Percentiles rank a stretch among this genome's conserved stretches.
These are phyloP conservation scores for Ajuga reptans DNA, from an alignment of 305 asterid genomes.

Conservation along the genomic window DNA sequence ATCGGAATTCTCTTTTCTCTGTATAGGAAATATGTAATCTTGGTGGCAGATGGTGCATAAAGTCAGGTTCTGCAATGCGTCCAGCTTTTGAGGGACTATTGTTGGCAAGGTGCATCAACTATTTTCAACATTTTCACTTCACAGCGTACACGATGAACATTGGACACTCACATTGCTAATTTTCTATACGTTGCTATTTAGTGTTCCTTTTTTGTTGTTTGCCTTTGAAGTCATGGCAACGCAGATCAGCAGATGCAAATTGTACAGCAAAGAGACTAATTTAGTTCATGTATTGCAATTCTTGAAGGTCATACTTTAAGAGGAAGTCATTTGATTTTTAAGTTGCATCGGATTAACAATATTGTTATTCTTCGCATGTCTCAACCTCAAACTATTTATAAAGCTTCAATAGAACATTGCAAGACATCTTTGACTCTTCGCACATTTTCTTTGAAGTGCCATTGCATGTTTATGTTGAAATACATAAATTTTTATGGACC, in stretches of 20 bases:
- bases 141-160: constrained; percentile 4
- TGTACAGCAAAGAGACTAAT: background rate
- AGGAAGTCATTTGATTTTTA: constrained; percentile 1
- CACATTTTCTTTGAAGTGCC: background rate
- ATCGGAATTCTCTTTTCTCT: background rate
- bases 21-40: constrained; percentile 62
- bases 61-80: constrained; percentile 39
- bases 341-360: background rate
- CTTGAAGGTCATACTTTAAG: background rate
- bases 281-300: background rate
- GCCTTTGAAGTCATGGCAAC: background rate
- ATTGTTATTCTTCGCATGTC: background rate
- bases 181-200: background rate
- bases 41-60: constrained; percentile 94
- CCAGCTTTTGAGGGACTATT: constrained; percentile 68
- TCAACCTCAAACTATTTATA: background rate
- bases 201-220: background rate
- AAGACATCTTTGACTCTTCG: background rate
- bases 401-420: background rate
- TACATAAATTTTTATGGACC: background rate
- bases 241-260: background rate
- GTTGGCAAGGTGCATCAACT: constrained; percentile 62
- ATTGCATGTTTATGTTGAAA: background rate
- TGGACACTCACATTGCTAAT: background rate
- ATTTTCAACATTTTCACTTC: constrained; percentile 23